Evolutionary conservation across 441 rosid genomes (phyloP).

Genomic region (Gossypium davidsonii): DNA sequence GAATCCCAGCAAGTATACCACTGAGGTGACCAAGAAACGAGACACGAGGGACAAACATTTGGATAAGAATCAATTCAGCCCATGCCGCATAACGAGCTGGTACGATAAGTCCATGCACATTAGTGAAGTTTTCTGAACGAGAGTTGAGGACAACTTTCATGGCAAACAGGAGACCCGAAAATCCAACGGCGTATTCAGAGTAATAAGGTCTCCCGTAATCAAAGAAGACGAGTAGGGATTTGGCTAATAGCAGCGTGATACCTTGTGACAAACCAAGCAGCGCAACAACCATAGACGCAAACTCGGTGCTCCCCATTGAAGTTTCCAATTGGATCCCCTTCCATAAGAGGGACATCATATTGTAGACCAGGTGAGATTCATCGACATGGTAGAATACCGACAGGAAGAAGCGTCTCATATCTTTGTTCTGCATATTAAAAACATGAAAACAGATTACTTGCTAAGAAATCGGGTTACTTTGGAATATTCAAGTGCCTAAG

Average conservation of each 20-base stretch:
- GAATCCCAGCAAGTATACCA: conserved; percentile 83
- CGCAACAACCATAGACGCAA: conserved; percentile 62
- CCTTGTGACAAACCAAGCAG: conserved; percentile 82
- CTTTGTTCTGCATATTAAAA: conserved; percentile 51
- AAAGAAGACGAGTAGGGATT: conserved; percentile 57
- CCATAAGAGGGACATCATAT: conserved; percentile 89
- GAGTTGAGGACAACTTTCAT: conserved; percentile 87
- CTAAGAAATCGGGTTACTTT: neutral
- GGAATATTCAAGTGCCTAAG: neutral
- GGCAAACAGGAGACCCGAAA: conserved; percentile 84
- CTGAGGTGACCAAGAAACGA: conserved; percentile 93
- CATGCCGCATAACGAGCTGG: conserved; percentile 82
- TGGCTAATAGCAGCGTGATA: conserved; percentile 61
- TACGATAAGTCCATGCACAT: conserved; percentile 59
- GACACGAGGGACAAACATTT: conserved; percentile 74
- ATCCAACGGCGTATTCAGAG: conserved; percentile 64
- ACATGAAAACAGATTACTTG: neutral
- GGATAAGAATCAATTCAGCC: conserved; percentile 83
- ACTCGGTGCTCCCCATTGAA: conserved; percentile 77
- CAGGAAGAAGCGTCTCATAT: conserved; percentile 63
- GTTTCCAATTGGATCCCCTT: conserved; percentile 82
- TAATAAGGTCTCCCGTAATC: conserved; percentile 55
- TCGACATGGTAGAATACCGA: conserved; percentile 77
- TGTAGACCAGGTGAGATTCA: conserved; percentile 75
- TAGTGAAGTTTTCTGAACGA: conserved; percentile 45